Percentiles rank a stretch among this genome's conserved stretches.
These are phyloP conservation scores for Theileria annulata DNA, from an alignment of 169 alveolate species.

Conservation along the genomic window DNA sequence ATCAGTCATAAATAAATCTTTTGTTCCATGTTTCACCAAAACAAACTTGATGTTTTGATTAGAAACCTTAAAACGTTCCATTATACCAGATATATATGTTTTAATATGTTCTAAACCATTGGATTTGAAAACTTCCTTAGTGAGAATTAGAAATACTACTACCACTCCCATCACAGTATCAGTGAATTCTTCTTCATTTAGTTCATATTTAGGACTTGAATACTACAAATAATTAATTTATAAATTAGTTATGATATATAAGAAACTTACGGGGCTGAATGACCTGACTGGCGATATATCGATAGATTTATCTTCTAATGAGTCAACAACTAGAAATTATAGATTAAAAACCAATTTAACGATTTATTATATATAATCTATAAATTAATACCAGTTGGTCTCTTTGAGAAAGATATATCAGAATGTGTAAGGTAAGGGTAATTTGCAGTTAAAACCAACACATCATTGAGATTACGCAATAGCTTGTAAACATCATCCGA, in stretches of 20 bases:
- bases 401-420: slow-evolving; percentile 14
- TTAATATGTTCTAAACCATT: slow-evolving; percentile 9
- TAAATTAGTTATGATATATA: neutral
- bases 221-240: neutral
- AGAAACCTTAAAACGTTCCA: slow-evolving; percentile 22
- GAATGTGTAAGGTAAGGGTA: slow-evolving; percentile 51
- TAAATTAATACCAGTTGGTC: slow-evolving; percentile 14
- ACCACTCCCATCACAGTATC: slow-evolving; percentile 8
- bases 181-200: slow-evolving; percentile 20
- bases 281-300: slow-evolving; percentile 4
- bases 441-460: slow-evolving; percentile 37
- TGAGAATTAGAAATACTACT: slow-evolving; percentile 31
- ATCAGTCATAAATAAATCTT: slow-evolving; percentile 25
- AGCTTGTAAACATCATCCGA: slow-evolving; percentile 21
- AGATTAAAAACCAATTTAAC: neutral
- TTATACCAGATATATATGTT: slow-evolving; percentile 19
- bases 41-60: slow-evolving; percentile 16
- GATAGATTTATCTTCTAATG: neutral
- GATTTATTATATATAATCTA: neutral
- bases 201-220: slow-evolving; percentile 9
- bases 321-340: neutral
- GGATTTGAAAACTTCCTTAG: slow-evolving; percentile 43
- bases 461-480: slow-evolving; percentile 27
- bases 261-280: slow-evolving; percentile 6
- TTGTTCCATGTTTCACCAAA: slow-evolving; percentile 45